Evolutionary conservation across 129 eudicot species (phyloP), one percentile per base, ranked within the genome.

Genomic region (Mikania micrantha): DNA sequence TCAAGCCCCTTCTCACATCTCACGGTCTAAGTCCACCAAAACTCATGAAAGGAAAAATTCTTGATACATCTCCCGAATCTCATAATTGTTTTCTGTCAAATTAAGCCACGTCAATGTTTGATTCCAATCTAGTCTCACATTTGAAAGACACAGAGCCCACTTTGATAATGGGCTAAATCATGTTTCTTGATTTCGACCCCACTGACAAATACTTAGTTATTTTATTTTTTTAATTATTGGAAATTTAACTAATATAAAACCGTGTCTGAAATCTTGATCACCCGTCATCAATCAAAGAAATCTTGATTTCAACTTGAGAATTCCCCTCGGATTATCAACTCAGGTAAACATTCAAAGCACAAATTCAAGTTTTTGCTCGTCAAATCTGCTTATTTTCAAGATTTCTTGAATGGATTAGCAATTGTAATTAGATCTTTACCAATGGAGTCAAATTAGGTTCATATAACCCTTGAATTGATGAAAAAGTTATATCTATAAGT

Each of bases 221-320:
- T 4, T 40, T 21, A 32, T 47, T 36, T 52, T 57, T 63, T 65
- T 57, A 66, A 57, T 54, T 65, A 45, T 74, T 64, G 49, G 60
- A 48, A 42, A 64, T 21, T 42, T 27, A 31, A 64, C 66, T 64
- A 57, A 3, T 60, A 29, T 24, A 27, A 58, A 70, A 17, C 64
- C 72, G 1, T 29, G 77, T 74, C 67, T 53, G 8, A 74, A 56
- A 74, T 74, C 79, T 74, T 66, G 67, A 74, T 74, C 73, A 44
- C 60, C 78, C 36, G 34, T 50, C 72, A 64, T 25, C n/a, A 15
- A 29, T 21, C 13, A 32, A 65, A 74, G 28, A 25, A 54, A 24
- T 74, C 73, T 74, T 58, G 73, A 29, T 66, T 52, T 57, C 73
- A 47, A 65, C 41, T 50, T 10, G 64, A 63, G 9, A 63, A 40